Conservation (phyloP, 2,329 filamentous ascomycete species). For the Orbilia javanica region DNA sequence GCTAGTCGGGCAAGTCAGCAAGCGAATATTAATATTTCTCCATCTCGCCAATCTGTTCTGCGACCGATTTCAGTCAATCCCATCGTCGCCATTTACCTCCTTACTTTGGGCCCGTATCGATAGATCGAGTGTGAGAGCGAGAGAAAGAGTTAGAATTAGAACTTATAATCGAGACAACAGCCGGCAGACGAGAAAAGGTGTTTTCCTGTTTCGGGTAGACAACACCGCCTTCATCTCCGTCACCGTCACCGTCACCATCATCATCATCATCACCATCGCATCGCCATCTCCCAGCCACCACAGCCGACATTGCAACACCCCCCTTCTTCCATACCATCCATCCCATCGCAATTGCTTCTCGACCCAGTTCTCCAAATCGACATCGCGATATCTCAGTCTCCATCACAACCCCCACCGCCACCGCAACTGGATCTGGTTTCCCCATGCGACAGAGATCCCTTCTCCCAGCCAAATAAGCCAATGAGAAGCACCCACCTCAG, state of each 20-base stretch:
- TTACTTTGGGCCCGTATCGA: background rate
- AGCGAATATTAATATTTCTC: constrained; percentile 37
- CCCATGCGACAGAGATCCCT: constrained; percentile 3
- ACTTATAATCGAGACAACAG: too few relatives aligned
- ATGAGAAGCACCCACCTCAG: constrained; percentile 30
- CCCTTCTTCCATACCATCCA: background rate
- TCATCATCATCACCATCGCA: background rate
- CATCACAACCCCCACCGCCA: background rate
- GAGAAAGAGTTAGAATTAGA: background rate
- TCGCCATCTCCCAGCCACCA: constrained; percentile 20
- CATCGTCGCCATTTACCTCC: constrained; percentile 1
- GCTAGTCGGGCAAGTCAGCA: constrained; percentile 3
- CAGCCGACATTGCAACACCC: background rate
- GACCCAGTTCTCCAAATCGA: background rate
- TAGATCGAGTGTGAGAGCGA: background rate
- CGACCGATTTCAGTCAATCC: background rate
- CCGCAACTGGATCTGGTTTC: background rate
- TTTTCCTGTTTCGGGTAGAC: background rate
- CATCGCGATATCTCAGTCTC: constrained; percentile 13
- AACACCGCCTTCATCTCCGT: background rate
- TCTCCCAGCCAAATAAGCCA: background rate
- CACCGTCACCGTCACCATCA: background rate
- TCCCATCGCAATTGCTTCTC: constrained; percentile 1
- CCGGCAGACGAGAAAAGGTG: too few relatives aligned
- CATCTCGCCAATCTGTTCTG: constrained; percentile 26